A percentile compares a stretch with the other conserved stretches of the same genome.
phyloP scores from a whole-genome alignment of 805 yeast species.

The Candida taoyuanica region DNA sequence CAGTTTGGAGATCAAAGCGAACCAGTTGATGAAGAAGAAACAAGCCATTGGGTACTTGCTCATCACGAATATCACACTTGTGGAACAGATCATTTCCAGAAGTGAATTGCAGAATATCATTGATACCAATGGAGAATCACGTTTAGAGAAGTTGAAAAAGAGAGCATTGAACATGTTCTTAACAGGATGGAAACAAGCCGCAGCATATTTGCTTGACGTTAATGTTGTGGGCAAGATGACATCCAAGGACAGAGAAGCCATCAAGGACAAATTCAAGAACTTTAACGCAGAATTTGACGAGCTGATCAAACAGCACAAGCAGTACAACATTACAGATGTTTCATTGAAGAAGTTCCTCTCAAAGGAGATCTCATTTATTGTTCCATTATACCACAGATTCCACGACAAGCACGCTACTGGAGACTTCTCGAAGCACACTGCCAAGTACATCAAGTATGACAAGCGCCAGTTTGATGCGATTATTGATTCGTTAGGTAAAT shows the following conservation, averaged over 20 bases:
- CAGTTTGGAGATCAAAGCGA: constrained; percentile 57
- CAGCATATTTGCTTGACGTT: constrained; percentile 73
- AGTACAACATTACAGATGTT: constrained; percentile 61
- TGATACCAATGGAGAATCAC: constrained; percentile 53
- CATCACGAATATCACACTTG: constrained; percentile 63
- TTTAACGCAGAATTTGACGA: constrained; percentile 84
- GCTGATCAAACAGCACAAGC: constrained; percentile 59
- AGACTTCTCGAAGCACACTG: constrained; percentile 67
- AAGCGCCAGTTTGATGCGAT: constrained; percentile 40
- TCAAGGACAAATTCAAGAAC: constrained; percentile 78
- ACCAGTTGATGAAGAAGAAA: constrained; percentile 28
- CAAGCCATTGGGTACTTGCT: constrained; percentile 62
- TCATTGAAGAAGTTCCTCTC: constrained; percentile 58
- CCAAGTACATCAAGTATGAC: constrained; percentile 67
- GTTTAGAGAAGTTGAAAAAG: constrained; percentile 67
- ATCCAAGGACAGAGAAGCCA: constrained; percentile 72
- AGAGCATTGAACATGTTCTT: constrained; percentile 69
- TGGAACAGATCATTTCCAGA: constrained; percentile 68
- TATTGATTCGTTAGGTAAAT: constrained; percentile 29
- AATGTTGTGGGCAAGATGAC: constrained; percentile 57
- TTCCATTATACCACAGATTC: constrained; percentile 81
- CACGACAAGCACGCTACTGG: constrained; percentile 68
- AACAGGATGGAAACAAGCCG: constrained; percentile 74
- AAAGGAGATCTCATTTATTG: constrained; percentile 68
- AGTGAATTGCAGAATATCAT: constrained; percentile 51